phyloP scores from a whole-genome alignment of 345 rosid species.

The Syzygium grande region DNA sequence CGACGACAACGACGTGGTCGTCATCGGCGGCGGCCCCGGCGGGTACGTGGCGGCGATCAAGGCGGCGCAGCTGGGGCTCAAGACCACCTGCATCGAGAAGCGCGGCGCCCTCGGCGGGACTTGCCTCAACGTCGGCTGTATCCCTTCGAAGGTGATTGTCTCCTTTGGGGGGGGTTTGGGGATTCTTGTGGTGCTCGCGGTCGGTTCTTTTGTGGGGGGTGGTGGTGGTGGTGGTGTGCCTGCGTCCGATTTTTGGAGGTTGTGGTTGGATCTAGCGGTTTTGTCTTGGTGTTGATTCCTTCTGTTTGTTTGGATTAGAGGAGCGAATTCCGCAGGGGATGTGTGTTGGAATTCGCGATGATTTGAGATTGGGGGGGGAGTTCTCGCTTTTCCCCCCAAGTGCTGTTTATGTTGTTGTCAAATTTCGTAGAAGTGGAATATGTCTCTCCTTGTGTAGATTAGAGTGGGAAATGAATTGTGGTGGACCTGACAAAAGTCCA shows the following conservation, averaged over 20 bases:
- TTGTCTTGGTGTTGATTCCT: not conserved
- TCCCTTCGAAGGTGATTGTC: constrained; percentile 81
- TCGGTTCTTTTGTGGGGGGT: not conserved
- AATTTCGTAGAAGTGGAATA: not conserved
- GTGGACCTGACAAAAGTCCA: not conserved
- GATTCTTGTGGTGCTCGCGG: not conserved
- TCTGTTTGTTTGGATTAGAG: not conserved
- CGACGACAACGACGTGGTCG: constrained; percentile 90
- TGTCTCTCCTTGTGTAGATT: not conserved
- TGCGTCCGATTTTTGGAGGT: not conserved
- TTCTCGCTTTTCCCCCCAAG: not conserved
- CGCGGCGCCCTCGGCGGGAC: constrained; percentile 98
- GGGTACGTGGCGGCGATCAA: constrained; percentile 99
- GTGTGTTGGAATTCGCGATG: not conserved
- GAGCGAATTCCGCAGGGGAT: not conserved
- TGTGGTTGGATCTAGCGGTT: not conserved
- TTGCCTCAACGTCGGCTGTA: constrained; percentile 98
- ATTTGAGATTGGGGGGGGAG: not conserved
- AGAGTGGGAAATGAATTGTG: not conserved
- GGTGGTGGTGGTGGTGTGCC: not conserved
- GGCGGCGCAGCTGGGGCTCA: constrained; percentile 95
- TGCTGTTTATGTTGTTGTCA: not conserved
- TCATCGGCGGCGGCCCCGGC: constrained; percentile 98
- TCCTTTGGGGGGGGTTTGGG: not conserved
- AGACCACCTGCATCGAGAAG: constrained; percentile 95